phyloP scores from a whole-genome alignment of 1,284 basidiomycete genomes.

The Kalmanozyma brasiliensis region DNA sequence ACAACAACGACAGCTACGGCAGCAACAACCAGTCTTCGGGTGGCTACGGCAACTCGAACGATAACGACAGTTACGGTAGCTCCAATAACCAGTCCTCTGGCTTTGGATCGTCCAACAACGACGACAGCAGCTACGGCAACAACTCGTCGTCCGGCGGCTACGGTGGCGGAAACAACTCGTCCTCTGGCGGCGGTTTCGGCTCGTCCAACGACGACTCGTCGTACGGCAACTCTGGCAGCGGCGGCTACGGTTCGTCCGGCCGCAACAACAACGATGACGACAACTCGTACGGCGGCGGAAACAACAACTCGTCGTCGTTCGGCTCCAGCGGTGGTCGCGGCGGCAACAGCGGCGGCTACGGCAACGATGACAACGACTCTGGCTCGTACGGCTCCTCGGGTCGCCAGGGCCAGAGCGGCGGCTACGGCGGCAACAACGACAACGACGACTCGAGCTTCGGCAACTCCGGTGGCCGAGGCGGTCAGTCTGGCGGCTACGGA shows the following conservation, averaged over 20 bases:
- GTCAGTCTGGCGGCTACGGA: background rate
- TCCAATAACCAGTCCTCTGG: slow-evolving; percentile 16
- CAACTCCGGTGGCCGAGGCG: slow-evolving; percentile 5
- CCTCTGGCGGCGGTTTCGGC: slow-evolving; percentile 9
- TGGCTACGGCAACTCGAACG: slow-evolving; percentile 17
- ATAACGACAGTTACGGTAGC: slow-evolving; percentile 14
- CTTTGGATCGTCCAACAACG: slow-evolving; percentile 16
- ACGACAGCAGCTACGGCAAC: slow-evolving; percentile 23
- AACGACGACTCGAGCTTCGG: slow-evolving; percentile 21
- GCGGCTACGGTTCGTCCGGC: slow-evolving; percentile 11
- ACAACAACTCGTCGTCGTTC: slow-evolving; percentile 7
- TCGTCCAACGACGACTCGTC: slow-evolving; percentile 9
- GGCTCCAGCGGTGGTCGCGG: slow-evolving; percentile 6
- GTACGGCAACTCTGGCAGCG: slow-evolving; percentile 18
- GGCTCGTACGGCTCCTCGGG: background rate
- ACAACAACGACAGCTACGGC: slow-evolving; percentile 11
- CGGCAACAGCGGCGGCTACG: slow-evolving; percentile 3
- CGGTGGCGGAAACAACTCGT: slow-evolving; percentile 10
- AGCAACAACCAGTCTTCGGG: slow-evolving; percentile 15
- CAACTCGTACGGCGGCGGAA: slow-evolving; percentile 23
- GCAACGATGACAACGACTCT: slow-evolving; percentile 10
- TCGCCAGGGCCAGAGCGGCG: no score
- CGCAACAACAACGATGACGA: slow-evolving; percentile 17
- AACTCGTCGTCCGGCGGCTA: slow-evolving; percentile 10
- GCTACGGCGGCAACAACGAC: slow-evolving; percentile 8